Percentiles rank a stretch among this genome's conserved stretches.
phyloP scores from a whole-genome alignment of 495 filamentous ascomycete genomes.

The Aspergillus carlsbadensis region DNA sequence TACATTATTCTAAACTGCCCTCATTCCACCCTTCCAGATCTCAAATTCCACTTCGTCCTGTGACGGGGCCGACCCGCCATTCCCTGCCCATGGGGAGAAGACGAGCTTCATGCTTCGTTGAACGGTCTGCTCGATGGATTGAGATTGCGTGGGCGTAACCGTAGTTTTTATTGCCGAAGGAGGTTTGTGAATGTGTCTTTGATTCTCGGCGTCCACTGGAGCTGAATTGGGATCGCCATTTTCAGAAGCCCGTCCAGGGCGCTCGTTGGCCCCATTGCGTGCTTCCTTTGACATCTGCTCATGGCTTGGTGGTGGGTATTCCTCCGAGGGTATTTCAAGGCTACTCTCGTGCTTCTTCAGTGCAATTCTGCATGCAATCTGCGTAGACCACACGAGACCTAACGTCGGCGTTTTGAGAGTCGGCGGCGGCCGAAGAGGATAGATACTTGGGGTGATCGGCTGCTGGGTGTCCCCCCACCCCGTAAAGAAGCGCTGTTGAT shows the following conservation, averaged over 20 bases:
- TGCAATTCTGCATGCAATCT: conserved; percentile 78
- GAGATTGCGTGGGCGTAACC: not conserved
- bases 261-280: too few species aligned
- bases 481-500: conserved; percentile 91
- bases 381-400: conserved; percentile 87
- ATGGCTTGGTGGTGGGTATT: not conserved
- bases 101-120: conserved; percentile 74
- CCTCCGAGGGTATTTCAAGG: not conserved
- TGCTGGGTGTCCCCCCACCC: conserved; percentile 75
- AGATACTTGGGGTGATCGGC: not conserved
- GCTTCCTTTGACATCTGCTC: not conserved
- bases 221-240: not conserved
- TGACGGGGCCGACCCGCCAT: not conserved
- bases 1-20: conserved; percentile 1
- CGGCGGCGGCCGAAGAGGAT: conserved; percentile 13
- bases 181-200: not conserved
- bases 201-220: too few species aligned
- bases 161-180: not conserved
- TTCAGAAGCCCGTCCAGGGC: too few species aligned
- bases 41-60: conserved; percentile 46
- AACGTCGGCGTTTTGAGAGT: conserved; percentile 85
- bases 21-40: conserved; percentile 50
- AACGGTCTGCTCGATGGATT: conserved; percentile 24
- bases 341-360: conserved; percentile 57
- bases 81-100: conserved; percentile 65